These are phyloP conservation scores for Pseudocercospora vitis DNA, from an alignment of 2,329 filamentous ascomycete genomes.

Conservation along the genomic window DNA sequence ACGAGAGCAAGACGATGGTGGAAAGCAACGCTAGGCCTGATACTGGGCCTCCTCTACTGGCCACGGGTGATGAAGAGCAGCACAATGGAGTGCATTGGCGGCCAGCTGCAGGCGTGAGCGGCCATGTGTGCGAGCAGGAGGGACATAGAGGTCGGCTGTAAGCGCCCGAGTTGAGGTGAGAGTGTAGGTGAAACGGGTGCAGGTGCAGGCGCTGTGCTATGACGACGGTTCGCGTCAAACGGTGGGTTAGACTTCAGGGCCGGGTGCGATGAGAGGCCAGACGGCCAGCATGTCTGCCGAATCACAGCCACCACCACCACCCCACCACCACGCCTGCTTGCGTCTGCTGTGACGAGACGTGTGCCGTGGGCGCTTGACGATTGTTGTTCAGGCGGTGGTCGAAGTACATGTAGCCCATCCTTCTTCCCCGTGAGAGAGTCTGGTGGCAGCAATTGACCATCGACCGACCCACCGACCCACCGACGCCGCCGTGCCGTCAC, in stretches of 20 bases:
- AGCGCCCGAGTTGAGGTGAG: conserved; percentile 8
- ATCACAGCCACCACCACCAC: conserved; percentile 1
- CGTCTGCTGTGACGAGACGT: too few relatives aligned
- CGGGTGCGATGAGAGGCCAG: not conserved
- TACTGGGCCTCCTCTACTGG: too few relatives aligned
- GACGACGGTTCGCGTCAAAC: not conserved
- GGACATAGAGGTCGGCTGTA: too few relatives aligned
- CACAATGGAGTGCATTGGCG: too few relatives aligned
- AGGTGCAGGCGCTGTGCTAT: not conserved
- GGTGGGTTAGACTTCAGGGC: not conserved
- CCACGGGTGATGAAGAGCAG: too few relatives aligned
- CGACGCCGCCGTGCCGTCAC: conserved; percentile 6
- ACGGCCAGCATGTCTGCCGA: not conserved
- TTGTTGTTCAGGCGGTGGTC: too few relatives aligned
- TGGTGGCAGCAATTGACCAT: too few relatives aligned
- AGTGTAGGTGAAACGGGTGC: not conserved
- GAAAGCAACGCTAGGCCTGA: too few relatives aligned
- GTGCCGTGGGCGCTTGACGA: conserved; percentile 6
- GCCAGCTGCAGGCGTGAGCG: conserved; percentile 1
- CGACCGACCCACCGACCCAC: too few relatives aligned
- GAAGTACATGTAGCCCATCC: not conserved
- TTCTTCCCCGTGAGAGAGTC: not conserved
- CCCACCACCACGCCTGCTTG: too few relatives aligned
- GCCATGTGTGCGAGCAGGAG: not conserved
- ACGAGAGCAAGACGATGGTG: too few relatives aligned